Percentiles rank a stretch among this genome's conserved stretches.
These are phyloP conservation scores for Apiospora kogelbergensis DNA, from an alignment of 2,329 filamentous ascomycete genomes.

Conservation along the genomic window DNA sequence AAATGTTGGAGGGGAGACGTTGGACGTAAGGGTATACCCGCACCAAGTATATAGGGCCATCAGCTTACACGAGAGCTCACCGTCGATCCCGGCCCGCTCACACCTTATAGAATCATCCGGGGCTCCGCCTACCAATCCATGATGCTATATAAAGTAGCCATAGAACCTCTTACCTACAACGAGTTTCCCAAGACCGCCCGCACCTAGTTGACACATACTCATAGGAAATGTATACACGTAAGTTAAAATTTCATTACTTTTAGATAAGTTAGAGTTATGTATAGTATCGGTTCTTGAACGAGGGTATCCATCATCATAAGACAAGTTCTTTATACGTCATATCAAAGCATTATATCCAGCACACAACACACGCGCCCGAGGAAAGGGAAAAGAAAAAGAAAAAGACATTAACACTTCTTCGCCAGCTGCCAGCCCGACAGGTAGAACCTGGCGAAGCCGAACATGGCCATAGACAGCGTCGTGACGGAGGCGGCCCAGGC, in stretches of 20 bases:
- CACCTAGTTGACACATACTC: too few species aligned
- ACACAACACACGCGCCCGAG: neutral
- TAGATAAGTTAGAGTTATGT: neutral
- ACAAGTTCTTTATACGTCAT: neutral
- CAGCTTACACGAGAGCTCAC: neutral
- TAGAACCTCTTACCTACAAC: neutral
- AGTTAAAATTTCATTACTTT: neutral
- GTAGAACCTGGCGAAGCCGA: neutral
- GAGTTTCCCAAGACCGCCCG: neutral
- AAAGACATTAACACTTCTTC: neutral
- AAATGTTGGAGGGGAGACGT: neutral
- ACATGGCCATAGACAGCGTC: constrained; percentile 1
- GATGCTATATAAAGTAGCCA: neutral
- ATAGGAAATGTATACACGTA: too few species aligned
- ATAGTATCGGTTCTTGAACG: neutral
- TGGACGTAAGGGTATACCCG: neutral
- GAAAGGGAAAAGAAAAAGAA: too few species aligned
- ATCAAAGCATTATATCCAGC: neutral
- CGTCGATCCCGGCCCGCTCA: neutral
- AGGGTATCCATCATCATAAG: neutral
- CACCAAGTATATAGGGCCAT: neutral
- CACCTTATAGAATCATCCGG: neutral
- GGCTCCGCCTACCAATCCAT: neutral
- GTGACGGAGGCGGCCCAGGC: constrained; percentile 31
- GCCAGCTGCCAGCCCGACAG: constrained; percentile 1